Base-by-base conservation (phyloP, 1,139 yeast genomes). In the Lodderomyces theae region DNA sequence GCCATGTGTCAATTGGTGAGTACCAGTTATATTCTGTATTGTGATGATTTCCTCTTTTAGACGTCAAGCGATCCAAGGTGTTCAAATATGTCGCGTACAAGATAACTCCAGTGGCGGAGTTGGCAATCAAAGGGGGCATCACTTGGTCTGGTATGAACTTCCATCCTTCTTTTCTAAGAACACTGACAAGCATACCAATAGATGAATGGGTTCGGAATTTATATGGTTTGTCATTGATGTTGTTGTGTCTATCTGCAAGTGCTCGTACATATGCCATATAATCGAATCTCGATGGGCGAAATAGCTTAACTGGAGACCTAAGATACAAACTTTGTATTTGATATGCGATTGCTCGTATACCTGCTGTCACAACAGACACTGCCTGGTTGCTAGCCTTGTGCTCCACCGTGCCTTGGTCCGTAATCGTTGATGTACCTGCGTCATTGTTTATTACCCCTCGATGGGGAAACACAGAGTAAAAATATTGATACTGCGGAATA, bases 231-330 rank as follows among this genome's bases (percentile, higher is more conserved):
- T 66, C 52, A 33, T 63, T 64, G 12, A 79, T 65, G 39, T 74
- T 76, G 42, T 74, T 77, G 45, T 67, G 65, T 35, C 61, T 60
- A 47, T 69, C 59, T n/a, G 74, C 77, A 24, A 79, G 57, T 21
- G 79, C 77, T 39, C 87, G 60, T 0, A 82, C 79, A 42, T 81
- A 76, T 7, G 86, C 84, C 56, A 87, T 66, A 54, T 86, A 88
- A 60, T 90, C 97, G 47, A 90, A 86, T 39, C 97, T 67, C 5
- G 96, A 83, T 2, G 97, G 97, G 28, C 96, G 71, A 58, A 90
- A 90, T 21, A 90, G 70, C 62, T 90, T 90, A 38, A 88, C 85
- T 0, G 90, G 86, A 0, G 95, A 86, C 42, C 97, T 72, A 35
- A 89, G 62, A 56, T 89, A 90, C 33, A 90, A 66, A 0, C 92